Evolutionary conservation across 768 basidiomycete species (phyloP).

Genomic region (Hemileccinum impolitum): DNA sequence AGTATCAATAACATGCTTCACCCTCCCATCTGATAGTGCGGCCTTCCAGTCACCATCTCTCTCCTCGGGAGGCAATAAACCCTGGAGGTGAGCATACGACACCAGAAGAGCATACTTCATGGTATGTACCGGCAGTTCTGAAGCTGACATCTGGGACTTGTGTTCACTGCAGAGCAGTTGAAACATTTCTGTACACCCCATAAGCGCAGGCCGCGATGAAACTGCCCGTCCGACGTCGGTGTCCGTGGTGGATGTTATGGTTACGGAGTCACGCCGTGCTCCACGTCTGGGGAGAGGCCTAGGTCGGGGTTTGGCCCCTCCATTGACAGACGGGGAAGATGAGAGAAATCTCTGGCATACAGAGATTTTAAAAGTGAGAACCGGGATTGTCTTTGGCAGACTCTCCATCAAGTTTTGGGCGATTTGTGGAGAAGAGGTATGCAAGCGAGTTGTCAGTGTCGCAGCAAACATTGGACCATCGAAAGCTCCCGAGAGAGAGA

Average conservation of each 20-base stretch:
- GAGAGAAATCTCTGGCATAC: constrained; percentile 41
- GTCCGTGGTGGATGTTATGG: constrained; percentile 5
- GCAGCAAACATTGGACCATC: constrained; percentile 37
- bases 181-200: constrained; percentile 27
- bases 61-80: constrained; percentile 19
- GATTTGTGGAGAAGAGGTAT: constrained; percentile 27
- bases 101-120: constrained; percentile 40
- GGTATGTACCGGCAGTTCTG: constrained; percentile 9
- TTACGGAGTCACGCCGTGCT: constrained; percentile 8
- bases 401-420: constrained; percentile 36
- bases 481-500: constrained; percentile 36
- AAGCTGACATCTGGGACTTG: constrained; percentile 4
- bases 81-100: constrained; percentile 38
- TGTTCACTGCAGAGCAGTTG: constrained; percentile 19
- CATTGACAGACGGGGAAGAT: constrained; percentile 16
- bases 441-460: constrained; percentile 35
- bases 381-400: constrained; percentile 34
- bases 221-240: constrained; percentile 15
- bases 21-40: constrained; percentile 22
- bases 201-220: constrained; percentile 25
- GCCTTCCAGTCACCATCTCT: constrained; percentile 36
- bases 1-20: constrained; percentile 24
- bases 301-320: constrained; percentile 26
- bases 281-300: constrained; percentile 32
- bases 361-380: constrained; percentile 40